phyloP scores from a whole-genome alignment of 2,329 filamentous ascomycete species.

The Fusarium nisikadoi region DNA sequence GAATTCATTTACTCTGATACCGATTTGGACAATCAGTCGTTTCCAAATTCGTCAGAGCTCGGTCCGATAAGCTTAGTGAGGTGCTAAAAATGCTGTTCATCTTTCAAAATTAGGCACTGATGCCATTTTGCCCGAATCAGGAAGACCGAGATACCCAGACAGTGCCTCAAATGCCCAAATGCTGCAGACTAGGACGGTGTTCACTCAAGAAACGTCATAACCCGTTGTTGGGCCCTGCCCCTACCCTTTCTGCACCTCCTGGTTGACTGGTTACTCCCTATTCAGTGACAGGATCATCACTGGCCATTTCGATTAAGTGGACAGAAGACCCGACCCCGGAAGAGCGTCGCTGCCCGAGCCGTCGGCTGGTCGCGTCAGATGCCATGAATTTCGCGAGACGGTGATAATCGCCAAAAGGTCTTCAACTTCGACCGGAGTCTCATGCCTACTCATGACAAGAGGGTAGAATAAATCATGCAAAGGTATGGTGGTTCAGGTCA shows the following conservation, averaged over 20 bases:
- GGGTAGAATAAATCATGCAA: neutral
- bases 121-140: constrained; percentile 11
- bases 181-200: constrained; percentile 29
- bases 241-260: neutral
- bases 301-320: constrained; percentile 7
- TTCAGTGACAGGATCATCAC: neutral
- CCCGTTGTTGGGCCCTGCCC: constrained; percentile 15
- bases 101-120: constrained; percentile 21
- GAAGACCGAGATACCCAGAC: constrained; percentile 4
- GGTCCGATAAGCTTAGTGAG: constrained; percentile 38
- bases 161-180: constrained; percentile 22
- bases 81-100: constrained; percentile 30
- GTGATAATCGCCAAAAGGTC: constrained; percentile 11
- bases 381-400: constrained; percentile 22
- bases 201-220: constrained; percentile 20
- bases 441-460: neutral
- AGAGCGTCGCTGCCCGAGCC: constrained; percentile 28
- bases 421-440: constrained; percentile 5
- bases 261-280: neutral
- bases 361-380: constrained; percentile 38
- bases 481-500: neutral
- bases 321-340: constrained; percentile 11
- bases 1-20: constrained; percentile 4
- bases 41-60: constrained; percentile 36
- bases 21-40: constrained; percentile 22